These are phyloP conservation scores for Oenanthe javanica DNA, from an alignment of 140 eudicot species.

Conservation along the genomic window DNA sequence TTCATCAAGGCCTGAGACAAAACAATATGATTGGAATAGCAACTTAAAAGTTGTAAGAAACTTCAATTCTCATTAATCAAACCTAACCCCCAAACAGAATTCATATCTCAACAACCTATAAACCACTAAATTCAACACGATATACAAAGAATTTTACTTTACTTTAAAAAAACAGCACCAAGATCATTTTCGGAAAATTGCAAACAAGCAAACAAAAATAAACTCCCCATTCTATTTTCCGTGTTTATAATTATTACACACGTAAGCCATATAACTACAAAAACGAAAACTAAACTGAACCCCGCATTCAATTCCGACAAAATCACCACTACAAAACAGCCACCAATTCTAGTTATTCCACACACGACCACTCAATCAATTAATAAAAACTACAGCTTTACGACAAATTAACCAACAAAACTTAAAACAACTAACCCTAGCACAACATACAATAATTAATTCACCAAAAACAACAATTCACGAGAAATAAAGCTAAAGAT, in stretches of 20 bases:
- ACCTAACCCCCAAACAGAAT: neutral
- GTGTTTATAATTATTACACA: too few relatives aligned
- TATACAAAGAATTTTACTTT: neutral
- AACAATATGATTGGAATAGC: neutral
- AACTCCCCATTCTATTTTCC: neutral
- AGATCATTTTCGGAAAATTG: neutral
- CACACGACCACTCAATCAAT: neutral
- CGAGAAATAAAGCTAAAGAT: slow-evolving; percentile 5
- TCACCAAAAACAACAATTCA: slow-evolving; percentile 15
- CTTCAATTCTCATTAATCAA: neutral
- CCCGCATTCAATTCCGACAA: neutral
- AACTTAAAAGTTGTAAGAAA: neutral
- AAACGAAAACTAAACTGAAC: too few relatives aligned
- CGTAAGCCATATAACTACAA: too few relatives aligned
- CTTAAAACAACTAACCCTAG: neutral
- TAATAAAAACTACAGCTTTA: neutral
- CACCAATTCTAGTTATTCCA: neutral
- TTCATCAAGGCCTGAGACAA: neutral
- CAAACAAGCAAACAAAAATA: neutral
- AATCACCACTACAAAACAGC: neutral
- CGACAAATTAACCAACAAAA: neutral
- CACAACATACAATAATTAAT: neutral
- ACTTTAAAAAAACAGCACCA: neutral
- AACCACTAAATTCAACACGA: neutral
- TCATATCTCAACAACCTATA: too few relatives aligned